phyloP scores from a whole-genome alignment of 2,329 filamentous ascomycete species.

The Falciphora oryzae region DNA sequence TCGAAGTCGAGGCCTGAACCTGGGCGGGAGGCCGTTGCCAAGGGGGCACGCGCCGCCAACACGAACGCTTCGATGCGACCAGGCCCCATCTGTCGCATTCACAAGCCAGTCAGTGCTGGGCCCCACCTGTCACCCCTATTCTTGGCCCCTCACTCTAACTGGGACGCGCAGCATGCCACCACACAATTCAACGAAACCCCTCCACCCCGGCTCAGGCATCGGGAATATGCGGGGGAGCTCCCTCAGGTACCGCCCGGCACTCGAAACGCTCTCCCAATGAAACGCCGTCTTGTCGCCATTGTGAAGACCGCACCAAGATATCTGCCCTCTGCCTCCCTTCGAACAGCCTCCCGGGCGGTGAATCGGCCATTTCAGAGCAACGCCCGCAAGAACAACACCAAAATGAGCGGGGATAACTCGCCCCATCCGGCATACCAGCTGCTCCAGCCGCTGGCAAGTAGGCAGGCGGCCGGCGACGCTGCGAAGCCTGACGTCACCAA shows the following conservation, averaged over 20 bases:
- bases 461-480: slow-evolving; percentile 4
- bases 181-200: too few species aligned
- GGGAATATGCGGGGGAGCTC: too few species aligned
- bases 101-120: too few species aligned
- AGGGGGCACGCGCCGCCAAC: too few species aligned
- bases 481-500: not conserved
- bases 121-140: not conserved
- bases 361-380: not conserved
- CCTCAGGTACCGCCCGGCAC: not conserved
- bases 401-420: not conserved
- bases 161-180: not conserved
- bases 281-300: not conserved
- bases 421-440: not conserved
- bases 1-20: too few species aligned
- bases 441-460: slow-evolving; percentile 9
- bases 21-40: too few species aligned
- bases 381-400: not conserved
- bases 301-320: not conserved
- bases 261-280: not conserved
- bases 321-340: too few species aligned
- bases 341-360: too few species aligned
- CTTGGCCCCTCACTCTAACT: not conserved
- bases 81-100: too few species aligned
- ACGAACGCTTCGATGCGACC: too few species aligned
- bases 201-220: too few species aligned